Evolutionary conservation across 306 rosid genomes (phyloP).

Genomic region (Medicago arabica): DNA sequence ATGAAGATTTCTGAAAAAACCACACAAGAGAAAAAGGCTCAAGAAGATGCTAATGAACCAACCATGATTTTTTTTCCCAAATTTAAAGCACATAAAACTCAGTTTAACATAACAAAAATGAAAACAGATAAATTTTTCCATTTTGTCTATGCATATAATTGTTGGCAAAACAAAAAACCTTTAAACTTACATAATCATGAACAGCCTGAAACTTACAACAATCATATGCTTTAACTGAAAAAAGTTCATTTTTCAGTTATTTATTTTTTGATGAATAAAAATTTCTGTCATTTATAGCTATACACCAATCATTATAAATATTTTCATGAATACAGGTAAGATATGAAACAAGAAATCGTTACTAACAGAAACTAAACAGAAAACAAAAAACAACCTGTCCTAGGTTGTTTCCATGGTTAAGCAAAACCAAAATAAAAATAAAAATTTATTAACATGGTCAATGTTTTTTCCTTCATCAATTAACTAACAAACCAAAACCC

Average conservation of each 20-base stretch:
- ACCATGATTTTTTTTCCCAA: not conserved
- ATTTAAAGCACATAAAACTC: constrained; percentile 29
- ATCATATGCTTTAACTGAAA: constrained; percentile 21
- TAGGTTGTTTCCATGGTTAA: constrained; percentile 21
- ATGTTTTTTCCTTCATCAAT: constrained; percentile 16
- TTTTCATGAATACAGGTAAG: constrained; percentile 37
- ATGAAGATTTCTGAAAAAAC: constrained; percentile 50
- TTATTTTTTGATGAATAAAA: not conserved
- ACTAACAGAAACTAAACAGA: constrained; percentile 40
- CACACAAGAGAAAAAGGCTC: constrained; percentile 19
- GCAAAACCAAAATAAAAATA: too few species aligned
- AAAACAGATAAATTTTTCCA: constrained; percentile 36
- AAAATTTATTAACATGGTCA: too few species aligned
- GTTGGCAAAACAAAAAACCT: constrained; percentile 17
- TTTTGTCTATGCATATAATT: constrained; percentile 10
- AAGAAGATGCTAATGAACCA: constrained; percentile 37
- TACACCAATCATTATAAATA: constrained; percentile 27
- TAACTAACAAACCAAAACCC: constrained; percentile 1
- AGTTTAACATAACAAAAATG: constrained; percentile 35
- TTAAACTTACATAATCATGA: constrained; percentile 10
- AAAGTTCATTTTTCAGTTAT: constrained; percentile 27
- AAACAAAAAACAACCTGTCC: constrained; percentile 36
- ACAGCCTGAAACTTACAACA: constrained; percentile 35
- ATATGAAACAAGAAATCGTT: constrained; percentile 48
- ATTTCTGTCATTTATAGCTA: not conserved